phyloP scores from a whole-genome alignment of 805 yeast species.

The Zygotorulaspora danielsina region DNA sequence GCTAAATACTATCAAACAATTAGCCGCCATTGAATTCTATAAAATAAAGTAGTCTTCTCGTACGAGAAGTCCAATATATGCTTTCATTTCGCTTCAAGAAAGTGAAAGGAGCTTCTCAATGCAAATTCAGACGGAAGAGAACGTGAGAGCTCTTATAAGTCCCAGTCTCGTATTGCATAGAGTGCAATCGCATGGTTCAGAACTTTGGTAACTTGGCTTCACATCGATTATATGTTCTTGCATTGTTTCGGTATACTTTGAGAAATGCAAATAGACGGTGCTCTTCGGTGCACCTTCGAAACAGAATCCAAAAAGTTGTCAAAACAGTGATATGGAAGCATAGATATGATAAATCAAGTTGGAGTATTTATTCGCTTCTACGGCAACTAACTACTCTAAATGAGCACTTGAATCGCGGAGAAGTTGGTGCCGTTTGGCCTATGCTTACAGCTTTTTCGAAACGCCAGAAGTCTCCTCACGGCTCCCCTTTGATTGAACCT shows the following conservation, averaged over 20 bases:
- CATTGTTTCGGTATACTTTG: conserved; percentile 31
- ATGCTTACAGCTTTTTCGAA: conserved; percentile 9
- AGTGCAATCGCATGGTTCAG: conserved; percentile 31
- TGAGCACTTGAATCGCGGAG: conserved; percentile 7
- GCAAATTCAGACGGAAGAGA: too few species aligned
- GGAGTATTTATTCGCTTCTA: conserved; percentile 21
- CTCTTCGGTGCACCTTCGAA: conserved; percentile 16
- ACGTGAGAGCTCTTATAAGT: too few species aligned
- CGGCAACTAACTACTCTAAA: conserved; percentile 18
- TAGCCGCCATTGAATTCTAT: too few species aligned
- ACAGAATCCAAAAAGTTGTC: conserved; percentile 12
- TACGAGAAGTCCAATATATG: too few species aligned
- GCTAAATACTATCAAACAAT: too few species aligned
- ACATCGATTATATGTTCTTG: conserved; percentile 31
- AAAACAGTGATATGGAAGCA: conserved; percentile 14
- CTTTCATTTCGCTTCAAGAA: too few species aligned
- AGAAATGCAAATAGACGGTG: conserved; percentile 24
- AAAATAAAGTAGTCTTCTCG: too few species aligned
- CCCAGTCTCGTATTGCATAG: too few species aligned
- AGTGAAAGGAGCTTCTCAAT: too few species aligned
- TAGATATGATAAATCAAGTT: conserved; percentile 26
- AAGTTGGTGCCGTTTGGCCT: conserved; percentile 11
- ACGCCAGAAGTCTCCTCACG: conserved; percentile 8
- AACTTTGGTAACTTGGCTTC: conserved; percentile 30
- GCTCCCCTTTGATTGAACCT: conserved; percentile 3